Percentiles rank a stretch among this genome's conserved stretches.
These are phyloP conservation scores for Plasmodium coatneyi DNA, from an alignment of 169 alveolate species.

Conservation along the genomic window DNA sequence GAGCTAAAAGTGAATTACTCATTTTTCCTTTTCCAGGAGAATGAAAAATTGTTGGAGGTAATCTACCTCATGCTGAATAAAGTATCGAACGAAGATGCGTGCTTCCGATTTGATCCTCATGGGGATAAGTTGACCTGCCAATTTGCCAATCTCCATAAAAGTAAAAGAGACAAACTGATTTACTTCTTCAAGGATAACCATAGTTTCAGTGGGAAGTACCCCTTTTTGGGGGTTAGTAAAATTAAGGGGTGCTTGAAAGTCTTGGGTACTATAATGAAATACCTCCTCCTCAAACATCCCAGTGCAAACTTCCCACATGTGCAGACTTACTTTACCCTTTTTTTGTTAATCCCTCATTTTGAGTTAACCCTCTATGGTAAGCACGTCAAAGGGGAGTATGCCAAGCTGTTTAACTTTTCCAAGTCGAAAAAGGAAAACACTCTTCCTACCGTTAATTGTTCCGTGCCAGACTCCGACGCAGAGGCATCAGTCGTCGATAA, in stretches of 20 bases:
- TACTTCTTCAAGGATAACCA: slow-evolving; percentile 28
- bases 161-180: slow-evolving; percentile 35
- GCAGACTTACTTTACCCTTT: background rate
- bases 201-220: background rate
- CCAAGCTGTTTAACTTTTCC: background rate
- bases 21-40: slow-evolving; percentile 30
- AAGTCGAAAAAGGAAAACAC: background rate
- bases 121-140: background rate
- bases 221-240: slow-evolving; percentile 25
- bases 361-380: slow-evolving; percentile 26
- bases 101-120: slow-evolving; percentile 5
- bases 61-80: slow-evolving; percentile 32
- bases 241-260: slow-evolving; percentile 51
- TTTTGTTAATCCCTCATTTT: slow-evolving; percentile 60
- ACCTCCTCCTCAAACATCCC: background rate
- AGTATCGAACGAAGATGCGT: slow-evolving; percentile 27
- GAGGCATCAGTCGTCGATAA: background rate
- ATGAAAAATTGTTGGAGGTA: slow-evolving; percentile 19
- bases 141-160: background rate
- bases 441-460: background rate
- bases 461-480: background rate
- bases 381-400: background rate
- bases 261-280: slow-evolving; percentile 4
- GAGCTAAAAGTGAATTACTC: slow-evolving; percentile 16
- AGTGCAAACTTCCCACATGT: background rate